Conservation (phyloP, 805 yeast species). For the Candida ovalis region DNA sequence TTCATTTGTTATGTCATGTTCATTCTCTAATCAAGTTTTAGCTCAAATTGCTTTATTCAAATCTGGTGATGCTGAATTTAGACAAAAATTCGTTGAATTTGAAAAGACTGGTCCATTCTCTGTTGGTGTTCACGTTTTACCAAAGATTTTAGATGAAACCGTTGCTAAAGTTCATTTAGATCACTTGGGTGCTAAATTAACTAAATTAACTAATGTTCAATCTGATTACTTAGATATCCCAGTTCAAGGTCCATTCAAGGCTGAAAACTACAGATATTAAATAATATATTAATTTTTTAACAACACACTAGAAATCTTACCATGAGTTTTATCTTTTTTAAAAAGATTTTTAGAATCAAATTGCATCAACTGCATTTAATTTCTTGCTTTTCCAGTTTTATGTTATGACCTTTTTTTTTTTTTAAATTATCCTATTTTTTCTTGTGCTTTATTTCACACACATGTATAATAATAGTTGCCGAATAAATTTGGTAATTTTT, state of each 20-base stretch:
- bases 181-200: slow-evolving; percentile 88
- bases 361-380: slow-evolving; percentile 33
- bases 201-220: slow-evolving; percentile 73
- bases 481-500: slow-evolving; percentile 4
- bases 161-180: slow-evolving; percentile 96
- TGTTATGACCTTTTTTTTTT: slow-evolving; percentile 3
- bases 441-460: slow-evolving; percentile 3
- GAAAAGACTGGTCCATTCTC: slow-evolving; percentile 87
- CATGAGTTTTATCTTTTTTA: background rate
- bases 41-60: slow-evolving; percentile 98
- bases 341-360: slow-evolving; percentile 2
- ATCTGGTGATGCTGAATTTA: slow-evolving; percentile 77
- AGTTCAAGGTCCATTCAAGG: slow-evolving; percentile 93
- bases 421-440: slow-evolving; percentile 1
- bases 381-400: background rate
- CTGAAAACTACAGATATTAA: slow-evolving; percentile 97
- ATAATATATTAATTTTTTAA: background rate
- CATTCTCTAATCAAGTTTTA: slow-evolving; percentile 98
- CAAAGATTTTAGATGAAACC: slow-evolving; percentile 97
- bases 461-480: slow-evolving; percentile 13
- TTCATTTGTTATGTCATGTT: slow-evolving; percentile 98
- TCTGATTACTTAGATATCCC: slow-evolving; percentile 93
- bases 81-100: slow-evolving; percentile 80
- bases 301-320: background rate
- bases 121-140: slow-evolving; percentile 91